Evolutionary conservation across 768 basidiomycete genomes (phyloP).

Genomic region (Leccinum truebloodii): DNA sequence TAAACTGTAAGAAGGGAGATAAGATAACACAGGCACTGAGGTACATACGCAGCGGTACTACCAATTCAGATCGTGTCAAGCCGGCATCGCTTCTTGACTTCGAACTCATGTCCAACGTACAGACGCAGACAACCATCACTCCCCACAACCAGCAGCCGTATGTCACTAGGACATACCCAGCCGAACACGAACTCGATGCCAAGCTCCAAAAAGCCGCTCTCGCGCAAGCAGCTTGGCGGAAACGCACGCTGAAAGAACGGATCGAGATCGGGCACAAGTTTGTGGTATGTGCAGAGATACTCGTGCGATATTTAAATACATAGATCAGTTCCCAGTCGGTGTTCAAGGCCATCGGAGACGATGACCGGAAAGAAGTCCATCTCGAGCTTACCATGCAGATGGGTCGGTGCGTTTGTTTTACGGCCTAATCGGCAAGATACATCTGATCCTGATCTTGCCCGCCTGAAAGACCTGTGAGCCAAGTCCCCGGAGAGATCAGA

Average conservation of each 20-base stretch:
- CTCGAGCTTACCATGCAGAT: slow-evolving; percentile 85
- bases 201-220: slow-evolving; percentile 54
- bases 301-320: not conserved
- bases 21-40: not conserved
- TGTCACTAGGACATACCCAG: slow-evolving; percentile 61
- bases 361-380: slow-evolving; percentile 52
- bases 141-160: slow-evolving; percentile 74
- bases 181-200: slow-evolving; percentile 57
- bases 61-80: no score
- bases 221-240: slow-evolving; percentile 78
- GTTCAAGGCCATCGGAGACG: slow-evolving; percentile 44
- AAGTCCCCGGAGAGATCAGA: slow-evolving; percentile 74
- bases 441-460: slow-evolving; percentile 1
- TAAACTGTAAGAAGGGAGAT: no score
- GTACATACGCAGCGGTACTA: no score
- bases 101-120: slow-evolving; percentile 1
- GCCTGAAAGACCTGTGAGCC: slow-evolving; percentile 67
- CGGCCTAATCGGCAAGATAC: not conserved
- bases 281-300: slow-evolving; percentile 47
- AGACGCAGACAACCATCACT: slow-evolving; percentile 75
- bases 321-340: slow-evolving; percentile 40
- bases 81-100: no score
- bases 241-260: slow-evolving; percentile 57
- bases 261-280: slow-evolving; percentile 73
- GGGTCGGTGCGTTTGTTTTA: slow-evolving; percentile 65